phyloP scores from a whole-genome alignment of 78 protist species.

The Dictyostelium firmibasis region DNA sequence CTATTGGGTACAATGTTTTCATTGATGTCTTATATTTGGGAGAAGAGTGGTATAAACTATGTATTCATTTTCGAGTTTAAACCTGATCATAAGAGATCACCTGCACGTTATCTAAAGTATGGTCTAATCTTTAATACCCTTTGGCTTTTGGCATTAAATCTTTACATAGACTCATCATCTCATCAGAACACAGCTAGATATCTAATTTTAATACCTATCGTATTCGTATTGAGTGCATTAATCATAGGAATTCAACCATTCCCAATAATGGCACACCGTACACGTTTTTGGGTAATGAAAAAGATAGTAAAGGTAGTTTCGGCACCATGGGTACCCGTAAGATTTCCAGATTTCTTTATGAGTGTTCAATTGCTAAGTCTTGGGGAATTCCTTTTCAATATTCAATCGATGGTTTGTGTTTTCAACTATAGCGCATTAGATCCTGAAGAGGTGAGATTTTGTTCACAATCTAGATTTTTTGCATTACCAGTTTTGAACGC shows the following conservation, averaged over 20 bases:
- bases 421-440: slow-evolving; percentile 32
- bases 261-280: slow-evolving; percentile 33
- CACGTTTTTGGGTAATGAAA: slow-evolving; percentile 58
- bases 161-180: slow-evolving; percentile 34
- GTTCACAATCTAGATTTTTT: slow-evolving; percentile 11
- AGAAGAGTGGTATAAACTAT: slow-evolving; percentile 42
- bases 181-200: background rate
- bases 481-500: slow-evolving; percentile 60
- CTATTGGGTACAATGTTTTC: slow-evolving; percentile 38
- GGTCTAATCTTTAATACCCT: slow-evolving; percentile 10
- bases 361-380: slow-evolving; percentile 40
- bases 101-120: slow-evolving; percentile 18
- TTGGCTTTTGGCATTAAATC: slow-evolving; percentile 47
- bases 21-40: slow-evolving; percentile 30
- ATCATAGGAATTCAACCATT: slow-evolving; percentile 16
- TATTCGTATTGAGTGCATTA: background rate
- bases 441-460: slow-evolving; percentile 13
- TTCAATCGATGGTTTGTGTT: slow-evolving; percentile 75
- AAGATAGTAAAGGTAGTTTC: slow-evolving; percentile 40
- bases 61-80: slow-evolving; percentile 59
- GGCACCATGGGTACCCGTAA: slow-evolving; percentile 66
- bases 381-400: slow-evolving; percentile 58
- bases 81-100: slow-evolving; percentile 45
- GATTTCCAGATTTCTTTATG: slow-evolving; percentile 69
- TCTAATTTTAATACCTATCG: background rate